A percentile compares a stretch with the other conserved stretches of the same genome.
Evolutionary conservation across 768 basidiomycete species (phyloP).

Genomic region (Mycena floridula): DNA sequence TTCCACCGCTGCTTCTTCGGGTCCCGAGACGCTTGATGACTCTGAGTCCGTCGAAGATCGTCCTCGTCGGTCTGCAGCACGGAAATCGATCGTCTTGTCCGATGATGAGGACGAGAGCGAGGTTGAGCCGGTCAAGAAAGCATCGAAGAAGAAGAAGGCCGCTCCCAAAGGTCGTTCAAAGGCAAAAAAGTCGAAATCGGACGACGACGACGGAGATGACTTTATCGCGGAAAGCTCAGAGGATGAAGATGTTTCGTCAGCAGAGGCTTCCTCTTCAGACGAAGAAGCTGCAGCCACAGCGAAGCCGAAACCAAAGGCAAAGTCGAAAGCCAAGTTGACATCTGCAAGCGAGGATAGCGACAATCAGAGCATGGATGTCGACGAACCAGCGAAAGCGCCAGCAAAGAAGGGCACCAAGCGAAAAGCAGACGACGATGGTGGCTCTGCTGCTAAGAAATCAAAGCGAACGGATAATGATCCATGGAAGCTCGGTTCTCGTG

Average conservation of each 20-base stretch:
- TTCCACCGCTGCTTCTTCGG: conserved; percentile 23
- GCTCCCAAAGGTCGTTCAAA: conserved; percentile 18
- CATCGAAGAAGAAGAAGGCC: conserved; percentile 15
- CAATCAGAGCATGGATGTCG: conserved; percentile 54
- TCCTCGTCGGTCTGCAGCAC: conserved; percentile 31
- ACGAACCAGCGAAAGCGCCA: conserved; percentile 34
- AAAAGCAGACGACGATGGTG: conserved; percentile 28
- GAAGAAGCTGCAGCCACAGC: conserved; percentile 24
- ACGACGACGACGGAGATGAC: conserved; percentile 7
- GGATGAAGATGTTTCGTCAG: conserved; percentile 1
- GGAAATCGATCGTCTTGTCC: conserved; percentile 40
- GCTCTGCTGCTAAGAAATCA: conserved; percentile 46
- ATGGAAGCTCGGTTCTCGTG: conserved; percentile 63
- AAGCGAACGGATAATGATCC: conserved; percentile 66
- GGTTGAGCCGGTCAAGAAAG: conserved; percentile 15
- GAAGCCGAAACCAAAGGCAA: conserved; percentile 27
- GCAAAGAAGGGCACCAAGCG: conserved; percentile 23
- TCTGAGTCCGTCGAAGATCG: conserved; percentile 29
- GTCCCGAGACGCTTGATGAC: conserved; percentile 27
- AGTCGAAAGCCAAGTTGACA: conserved; percentile 19
- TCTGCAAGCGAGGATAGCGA: conserved; percentile 14
- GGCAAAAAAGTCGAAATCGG: conserved; percentile 7
- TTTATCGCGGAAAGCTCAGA: conserved; percentile 3
- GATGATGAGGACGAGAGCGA: conserved; percentile 44
- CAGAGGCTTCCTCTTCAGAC: conserved; percentile 22